phyloP scores from a whole-genome alignment of 2,329 filamentous ascomycete species.

The Ambrosiella beaveri region DNA sequence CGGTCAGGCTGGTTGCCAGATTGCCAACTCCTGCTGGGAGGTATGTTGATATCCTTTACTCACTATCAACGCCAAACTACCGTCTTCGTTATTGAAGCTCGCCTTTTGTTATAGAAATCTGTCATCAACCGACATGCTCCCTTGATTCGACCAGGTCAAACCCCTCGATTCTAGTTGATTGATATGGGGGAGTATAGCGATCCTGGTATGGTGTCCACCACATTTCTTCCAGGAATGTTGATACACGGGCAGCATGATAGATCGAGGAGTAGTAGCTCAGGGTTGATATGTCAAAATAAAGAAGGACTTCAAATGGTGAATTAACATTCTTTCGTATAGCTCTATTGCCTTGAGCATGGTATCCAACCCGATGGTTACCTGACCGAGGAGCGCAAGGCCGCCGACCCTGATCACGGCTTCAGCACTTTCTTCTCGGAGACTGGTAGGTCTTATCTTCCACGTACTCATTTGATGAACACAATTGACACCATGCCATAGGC shows the following conservation, averaged over 20 bases:
- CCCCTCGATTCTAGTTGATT: not conserved
- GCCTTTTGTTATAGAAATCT: not conserved
- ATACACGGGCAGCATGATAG: too few species aligned
- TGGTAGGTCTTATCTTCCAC: conserved; percentile 37
- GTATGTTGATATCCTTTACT: conserved; percentile 39
- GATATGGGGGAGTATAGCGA: too few species aligned
- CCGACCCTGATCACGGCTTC: conserved; percentile 90
- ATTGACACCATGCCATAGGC: conserved; percentile 34
- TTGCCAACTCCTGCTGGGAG: conserved; percentile 99
- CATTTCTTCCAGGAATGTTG: too few species aligned
- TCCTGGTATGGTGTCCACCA: too few species aligned
- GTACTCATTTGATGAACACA: not conserved
- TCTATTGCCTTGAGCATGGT: conserved; percentile 99
- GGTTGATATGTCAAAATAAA: too few species aligned
- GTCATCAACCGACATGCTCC: not conserved
- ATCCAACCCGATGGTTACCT: conserved; percentile 99
- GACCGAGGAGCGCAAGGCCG: conserved; percentile 90
- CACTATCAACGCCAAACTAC: not conserved
- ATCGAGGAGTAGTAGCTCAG: too few species aligned
- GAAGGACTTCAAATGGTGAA: not conserved
- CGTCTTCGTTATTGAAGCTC: not conserved
- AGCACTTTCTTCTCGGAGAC: conserved; percentile 99
- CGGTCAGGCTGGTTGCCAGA: conserved; percentile 99
- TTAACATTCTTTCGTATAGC: conserved; percentile 33
- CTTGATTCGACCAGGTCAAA: too few species aligned